Percentiles rank a stretch among this genome's conserved stretches.
Evolutionary conservation across 2,329 filamentous ascomycete genomes (phyloP).

Genomic region (Hypoxylon rubiginosum): DNA sequence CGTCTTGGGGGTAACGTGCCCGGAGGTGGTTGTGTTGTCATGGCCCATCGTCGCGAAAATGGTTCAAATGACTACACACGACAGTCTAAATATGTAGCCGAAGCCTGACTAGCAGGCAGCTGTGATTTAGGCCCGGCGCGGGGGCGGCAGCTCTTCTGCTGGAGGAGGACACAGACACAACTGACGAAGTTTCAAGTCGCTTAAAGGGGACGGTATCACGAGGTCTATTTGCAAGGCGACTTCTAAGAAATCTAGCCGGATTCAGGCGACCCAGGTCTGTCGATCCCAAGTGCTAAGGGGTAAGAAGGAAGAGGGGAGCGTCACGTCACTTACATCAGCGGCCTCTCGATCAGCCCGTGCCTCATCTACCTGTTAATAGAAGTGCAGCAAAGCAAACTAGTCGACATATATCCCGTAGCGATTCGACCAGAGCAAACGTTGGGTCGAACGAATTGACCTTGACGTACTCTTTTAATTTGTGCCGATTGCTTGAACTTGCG

Average conservation of each 20-base stretch:
- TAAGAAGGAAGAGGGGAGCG: constrained; percentile 3
- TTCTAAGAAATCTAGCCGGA: constrained; percentile 37
- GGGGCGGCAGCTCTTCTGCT: constrained; percentile 36
- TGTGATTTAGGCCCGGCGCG: constrained; percentile 30
- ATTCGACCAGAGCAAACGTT: constrained; percentile 36
- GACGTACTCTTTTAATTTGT: constrained; percentile 20
- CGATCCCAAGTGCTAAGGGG: constrained; percentile 19
- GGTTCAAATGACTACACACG: constrained; percentile 39
- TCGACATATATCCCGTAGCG: constrained; percentile 20
- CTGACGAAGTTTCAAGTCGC: constrained; percentile 36
- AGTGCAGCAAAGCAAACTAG: constrained; percentile 16
- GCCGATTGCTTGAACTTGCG: constrained; percentile 31
- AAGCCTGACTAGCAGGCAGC: constrained; percentile 19
- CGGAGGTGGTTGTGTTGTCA: constrained; percentile 36
- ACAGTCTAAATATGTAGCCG: constrained; percentile 23
- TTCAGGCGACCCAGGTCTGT: constrained; percentile 36
- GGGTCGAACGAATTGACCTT: constrained; percentile 33
- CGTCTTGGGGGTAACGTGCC: constrained; percentile 38
- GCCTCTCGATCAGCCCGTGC: constrained; percentile 34
- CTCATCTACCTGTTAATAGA: constrained; percentile 24
- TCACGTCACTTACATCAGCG: constrained; percentile 13
- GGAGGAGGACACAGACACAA: constrained; percentile 8
- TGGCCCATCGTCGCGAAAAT: constrained; percentile 38
- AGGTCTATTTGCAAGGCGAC: constrained; percentile 35
- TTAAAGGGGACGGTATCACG: constrained; percentile 40